Conservation (phyloP, 768 basidiomycete species). For the Clitopilus hobsonii region DNA sequence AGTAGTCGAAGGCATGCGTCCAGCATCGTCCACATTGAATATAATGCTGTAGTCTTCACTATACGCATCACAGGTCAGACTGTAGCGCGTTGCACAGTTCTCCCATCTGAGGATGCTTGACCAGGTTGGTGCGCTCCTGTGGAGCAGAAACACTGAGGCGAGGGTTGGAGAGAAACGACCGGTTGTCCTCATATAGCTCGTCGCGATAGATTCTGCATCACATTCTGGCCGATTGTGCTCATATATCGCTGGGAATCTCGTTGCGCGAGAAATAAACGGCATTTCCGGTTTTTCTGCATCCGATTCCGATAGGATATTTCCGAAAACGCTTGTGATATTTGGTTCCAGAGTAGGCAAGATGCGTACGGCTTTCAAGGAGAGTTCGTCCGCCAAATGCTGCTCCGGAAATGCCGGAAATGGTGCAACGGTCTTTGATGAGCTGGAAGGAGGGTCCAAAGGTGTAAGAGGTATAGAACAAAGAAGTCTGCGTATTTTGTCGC, state of each 20-base stretch:
- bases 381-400: background rate
- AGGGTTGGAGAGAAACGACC: background rate
- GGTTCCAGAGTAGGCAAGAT: background rate
- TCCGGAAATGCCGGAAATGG: background rate
- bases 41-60: background rate
- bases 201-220: background rate
- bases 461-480: background rate
- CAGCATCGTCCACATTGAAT: background rate
- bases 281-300: background rate
- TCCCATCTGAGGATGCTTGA: background rate
- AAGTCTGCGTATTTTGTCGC: background rate
- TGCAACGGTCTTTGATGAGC: background rate
- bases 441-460: background rate
- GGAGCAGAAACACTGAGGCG: background rate
- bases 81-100: background rate
- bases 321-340: background rate
- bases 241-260: background rate
- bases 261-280: background rate
- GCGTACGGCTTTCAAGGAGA: background rate
- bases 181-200: background rate
- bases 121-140: background rate
- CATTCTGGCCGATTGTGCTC: background rate
- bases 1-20: background rate
- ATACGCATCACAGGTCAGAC: background rate
- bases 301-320: background rate